Percentiles rank a stretch among this genome's conserved stretches.
Conservation (phyloP, 1,139 yeast genomes). For the Pneumocystis carinii region DNA sequence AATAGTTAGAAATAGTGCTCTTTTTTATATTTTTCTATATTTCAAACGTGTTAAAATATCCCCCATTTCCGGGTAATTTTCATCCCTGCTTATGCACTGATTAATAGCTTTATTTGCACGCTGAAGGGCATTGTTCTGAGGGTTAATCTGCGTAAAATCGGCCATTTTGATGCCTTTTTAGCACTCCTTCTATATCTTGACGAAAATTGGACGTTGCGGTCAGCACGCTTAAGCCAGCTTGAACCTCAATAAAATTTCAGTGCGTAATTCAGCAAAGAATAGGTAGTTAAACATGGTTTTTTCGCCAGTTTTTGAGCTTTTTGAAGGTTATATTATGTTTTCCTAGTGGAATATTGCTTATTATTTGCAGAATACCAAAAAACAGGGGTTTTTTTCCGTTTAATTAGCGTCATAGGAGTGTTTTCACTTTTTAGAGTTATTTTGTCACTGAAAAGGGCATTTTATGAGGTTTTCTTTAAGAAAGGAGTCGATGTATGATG, state of each 20-base stretch:
- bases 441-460: background rate
- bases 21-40: background rate
- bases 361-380: background rate
- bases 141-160: background rate
- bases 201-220: background rate
- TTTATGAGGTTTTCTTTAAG: background rate
- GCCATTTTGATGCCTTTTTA: background rate
- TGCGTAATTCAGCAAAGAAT: background rate
- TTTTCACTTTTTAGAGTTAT: background rate
- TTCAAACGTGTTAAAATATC: constrained; percentile 10
- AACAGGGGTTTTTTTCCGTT: background rate
- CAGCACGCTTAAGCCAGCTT: background rate
- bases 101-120: background rate
- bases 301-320: background rate
- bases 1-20: too few species aligned
- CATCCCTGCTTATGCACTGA: constrained; percentile 2
- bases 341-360: background rate
- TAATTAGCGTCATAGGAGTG: background rate
- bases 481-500: background rate
- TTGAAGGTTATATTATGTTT: background rate
- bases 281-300: background rate
- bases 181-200: background rate
- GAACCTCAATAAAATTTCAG: background rate
- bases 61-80: constrained; percentile 11
- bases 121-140: background rate